Evolutionary conservation across 2,329 filamentous ascomycete genomes (phyloP).

Genomic region (Diplodia sapinea): DNA sequence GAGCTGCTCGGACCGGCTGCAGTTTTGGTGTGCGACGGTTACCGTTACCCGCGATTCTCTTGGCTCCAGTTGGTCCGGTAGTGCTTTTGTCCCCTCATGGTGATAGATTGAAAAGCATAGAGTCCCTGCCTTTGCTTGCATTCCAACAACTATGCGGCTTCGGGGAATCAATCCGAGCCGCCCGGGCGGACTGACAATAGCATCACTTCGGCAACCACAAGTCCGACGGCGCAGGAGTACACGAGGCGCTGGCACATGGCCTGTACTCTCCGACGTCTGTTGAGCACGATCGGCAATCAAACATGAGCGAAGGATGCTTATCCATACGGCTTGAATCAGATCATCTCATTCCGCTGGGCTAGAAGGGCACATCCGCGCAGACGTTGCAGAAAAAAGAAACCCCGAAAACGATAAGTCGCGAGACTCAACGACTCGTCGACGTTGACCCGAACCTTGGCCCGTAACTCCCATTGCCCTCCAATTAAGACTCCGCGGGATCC

Average conservation of each 20-base stretch:
- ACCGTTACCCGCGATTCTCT: slow-evolving; percentile 10
- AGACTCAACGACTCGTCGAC: slow-evolving; percentile 17
- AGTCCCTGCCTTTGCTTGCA: background rate
- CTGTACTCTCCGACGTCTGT: background rate
- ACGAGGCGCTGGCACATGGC: background rate
- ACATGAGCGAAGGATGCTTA: background rate
- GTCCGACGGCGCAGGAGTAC: slow-evolving; percentile 12
- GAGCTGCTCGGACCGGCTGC: background rate
- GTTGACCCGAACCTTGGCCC: slow-evolving; percentile 8
- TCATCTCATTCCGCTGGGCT: background rate
- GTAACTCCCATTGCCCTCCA: slow-evolving; percentile 16
- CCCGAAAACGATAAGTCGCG: slow-evolving; percentile 8
- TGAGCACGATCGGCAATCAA: background rate
- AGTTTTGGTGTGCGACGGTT: slow-evolving; percentile 5
- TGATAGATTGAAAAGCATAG: background rate
- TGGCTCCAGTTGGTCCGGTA: background rate
- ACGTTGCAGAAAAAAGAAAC: slow-evolving; percentile 10
- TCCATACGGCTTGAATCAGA: background rate
- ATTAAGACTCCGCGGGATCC: slow-evolving; percentile 9
- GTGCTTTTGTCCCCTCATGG: background rate
- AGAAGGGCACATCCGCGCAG: background rate
- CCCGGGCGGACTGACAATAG: slow-evolving; percentile 12
- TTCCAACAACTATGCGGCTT: background rate
- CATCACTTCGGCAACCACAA: background rate
- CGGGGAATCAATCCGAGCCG: slow-evolving; percentile 5